Conservation (phyloP, 2,329 filamentous ascomycete genomes). For the Geosmithia putterillii region DNA sequence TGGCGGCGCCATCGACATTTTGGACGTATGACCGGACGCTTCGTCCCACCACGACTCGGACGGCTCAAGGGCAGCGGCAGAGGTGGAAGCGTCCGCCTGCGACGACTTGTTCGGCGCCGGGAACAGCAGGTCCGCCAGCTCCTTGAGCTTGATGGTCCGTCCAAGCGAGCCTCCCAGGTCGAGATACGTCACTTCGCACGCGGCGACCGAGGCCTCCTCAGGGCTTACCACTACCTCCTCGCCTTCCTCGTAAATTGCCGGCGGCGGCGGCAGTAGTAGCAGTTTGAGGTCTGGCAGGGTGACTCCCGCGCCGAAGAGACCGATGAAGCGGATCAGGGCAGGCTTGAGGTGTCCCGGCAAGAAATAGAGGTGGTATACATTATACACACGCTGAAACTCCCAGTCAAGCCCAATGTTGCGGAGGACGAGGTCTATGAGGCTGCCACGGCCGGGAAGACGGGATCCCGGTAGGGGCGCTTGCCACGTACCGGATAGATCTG, state of each 20-base stretch:
- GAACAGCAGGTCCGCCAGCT: constrained; percentile 38
- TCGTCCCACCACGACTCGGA: constrained; percentile 43
- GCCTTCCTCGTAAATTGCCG: constrained; percentile 6
- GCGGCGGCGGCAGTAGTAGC: constrained; percentile 25
- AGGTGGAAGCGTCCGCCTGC: constrained; percentile 5
- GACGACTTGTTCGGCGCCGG: constrained; percentile 11
- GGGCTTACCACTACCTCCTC: constrained; percentile 5
- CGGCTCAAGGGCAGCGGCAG: no score
- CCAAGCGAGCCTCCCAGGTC: constrained; percentile 42
- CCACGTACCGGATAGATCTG: background rate
- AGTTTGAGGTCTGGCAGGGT: constrained; percentile 35
- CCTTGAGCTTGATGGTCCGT: constrained; percentile 35
- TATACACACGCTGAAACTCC: constrained; percentile 41
- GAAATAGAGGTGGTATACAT: constrained; percentile 42
- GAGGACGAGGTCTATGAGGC: constrained; percentile 39
- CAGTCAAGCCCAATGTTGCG: constrained; percentile 39
- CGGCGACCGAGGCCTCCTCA: constrained; percentile 3
- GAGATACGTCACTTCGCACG: constrained; percentile 31
- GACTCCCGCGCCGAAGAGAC: constrained; percentile 30
- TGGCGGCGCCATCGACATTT: constrained; percentile 10
- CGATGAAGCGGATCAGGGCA: constrained; percentile 35
- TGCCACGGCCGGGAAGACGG: constrained; percentile 28
- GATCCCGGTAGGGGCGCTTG: constrained; percentile 26
- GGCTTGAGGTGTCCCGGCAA: constrained; percentile 40
- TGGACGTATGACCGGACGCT: constrained; percentile 4